Base-by-base conservation (phyloP, 176 grass and related monocot species). In the Tuctoria greenei region DNA sequence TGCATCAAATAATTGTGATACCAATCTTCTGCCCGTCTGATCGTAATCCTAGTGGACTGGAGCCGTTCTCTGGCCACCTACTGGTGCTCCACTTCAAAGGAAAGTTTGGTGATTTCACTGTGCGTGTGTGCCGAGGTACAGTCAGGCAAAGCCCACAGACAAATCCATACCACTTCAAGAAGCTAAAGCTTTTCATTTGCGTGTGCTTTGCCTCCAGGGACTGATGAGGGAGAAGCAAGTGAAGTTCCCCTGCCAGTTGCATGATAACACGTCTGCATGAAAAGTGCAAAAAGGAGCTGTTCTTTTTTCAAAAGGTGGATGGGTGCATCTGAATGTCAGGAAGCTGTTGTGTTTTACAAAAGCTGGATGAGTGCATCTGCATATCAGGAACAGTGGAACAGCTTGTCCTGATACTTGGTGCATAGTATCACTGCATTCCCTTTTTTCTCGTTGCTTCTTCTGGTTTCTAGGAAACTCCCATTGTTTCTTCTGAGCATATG, bases 1-100 rank as follows among this genome's bases (percentile, higher is more conserved):
- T 71, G 61, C 49, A 71, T 42, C 55, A 45, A 78, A 84, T 79
- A 78, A 84, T 84, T 84, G 75, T 64, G 59, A 13, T 27, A 58
- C 66, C 67, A 26, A 56, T 66, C 67, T 42, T 78, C 47, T 68
- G 72, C 66, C 66, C n/a, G 68, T n/a, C 72, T 68, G 40, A 76
- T 83, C 54, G 52, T 61, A 61, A 50, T 5, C 24, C 55, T 45
- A 39, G 37, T 66, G 45, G 4, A 73, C 58, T 73, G 82, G 75
- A 47, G 75, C 24, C 61, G 46, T 72, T 72, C 62, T 16, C 61
- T 55, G 82, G 66, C 57, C 66, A 76, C 35, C 60, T 31, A 12
- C 49, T 13, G 63, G 49, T 25, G 55, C 55, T 26, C 23, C 55
- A 58, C 10, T 59, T 11, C 21, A 18, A 38, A 61, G n/a, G 67